Evolutionary conservation across 352 stramenopile species (phyloP), one percentile per base, ranked within the genome.

Genomic region (Pythium chondricola): DNA sequence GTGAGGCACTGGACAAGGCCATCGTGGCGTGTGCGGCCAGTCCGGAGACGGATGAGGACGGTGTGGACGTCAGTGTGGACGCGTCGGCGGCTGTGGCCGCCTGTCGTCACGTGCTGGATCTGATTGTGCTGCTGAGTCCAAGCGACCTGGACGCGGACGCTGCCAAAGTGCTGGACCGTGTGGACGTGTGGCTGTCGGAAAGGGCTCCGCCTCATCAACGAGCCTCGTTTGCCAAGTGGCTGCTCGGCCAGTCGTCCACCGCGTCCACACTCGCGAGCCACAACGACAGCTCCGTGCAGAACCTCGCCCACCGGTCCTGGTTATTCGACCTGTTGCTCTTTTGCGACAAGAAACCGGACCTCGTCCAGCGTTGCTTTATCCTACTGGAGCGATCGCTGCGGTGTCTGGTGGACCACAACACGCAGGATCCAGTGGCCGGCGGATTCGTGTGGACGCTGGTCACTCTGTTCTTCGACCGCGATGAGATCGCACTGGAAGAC

Each of bases 291-390:
- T 45, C 25, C 4, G 40, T 29, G 11, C 43, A 24, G 2, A 40
- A 24, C 6, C 18, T 45, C 21, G 25, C 43, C 22, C 55, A 50
- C 18, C 62, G 78, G 10, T 77, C 59, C 2, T 86, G 75, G 75
- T 31, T 90, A 0, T 86, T 90, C 43, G 75, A 88, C 39, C 22
- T 75, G 4, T 18, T 82, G 4, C 70, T 83, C 16, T 57, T 88
- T 18, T 74, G 50, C 21, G 48, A 70, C 7, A 59, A 56, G 26
- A 63, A 50, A 11, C 20, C 52, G 3, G 27, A 56, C 2, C 54
- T 80, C 0, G 51, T 54, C 3, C 39, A 68, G 17, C 56, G 35
- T 26, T 78, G 64, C 22, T 70, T 69, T 73, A 21, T 52, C 68
- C 16, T 63, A 42, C 25, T 27, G 49, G 43, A 35, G 46, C 55